These are phyloP conservation scores for Poa pratensis DNA, from an alignment of 176 grass and related monocot species.

Conservation along the genomic window DNA sequence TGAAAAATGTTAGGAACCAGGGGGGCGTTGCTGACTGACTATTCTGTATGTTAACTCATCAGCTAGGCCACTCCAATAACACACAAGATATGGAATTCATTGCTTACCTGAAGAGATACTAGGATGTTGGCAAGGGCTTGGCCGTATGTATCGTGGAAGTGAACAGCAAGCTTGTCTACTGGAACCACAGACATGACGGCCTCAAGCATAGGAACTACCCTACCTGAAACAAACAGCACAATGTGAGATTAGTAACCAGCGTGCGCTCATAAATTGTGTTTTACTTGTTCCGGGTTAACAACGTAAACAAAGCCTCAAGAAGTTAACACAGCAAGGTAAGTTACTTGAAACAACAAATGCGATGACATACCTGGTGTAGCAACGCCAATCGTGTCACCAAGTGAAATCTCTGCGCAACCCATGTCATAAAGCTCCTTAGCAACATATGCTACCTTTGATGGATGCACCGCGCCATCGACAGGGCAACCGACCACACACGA, in stretches of 20 bases:
- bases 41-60: neutral
- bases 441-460: slow-evolving; percentile 78
- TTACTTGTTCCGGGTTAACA: neutral
- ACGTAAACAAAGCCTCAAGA: neutral
- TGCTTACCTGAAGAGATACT: slow-evolving; percentile 78
- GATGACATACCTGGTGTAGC: slow-evolving; percentile 81
- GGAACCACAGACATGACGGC: slow-evolving; percentile 76
- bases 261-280: neutral
- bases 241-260: neutral
- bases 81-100: neutral
- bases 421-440: slow-evolving; percentile 84
- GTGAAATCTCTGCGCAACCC: slow-evolving; percentile 95
- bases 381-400: slow-evolving; percentile 95
- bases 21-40: neutral
- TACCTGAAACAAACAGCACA: slow-evolving; percentile 54
- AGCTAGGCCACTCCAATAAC: neutral
- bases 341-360: neutral
- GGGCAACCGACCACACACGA: slow-evolving; percentile 78
- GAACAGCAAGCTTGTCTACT: slow-evolving; percentile 76
- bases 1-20: neutral
- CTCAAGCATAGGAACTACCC: slow-evolving; percentile 73
- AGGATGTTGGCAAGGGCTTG: slow-evolving; percentile 93
- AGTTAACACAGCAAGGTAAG: neutral
- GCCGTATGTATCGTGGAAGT: slow-evolving; percentile 94
- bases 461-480: slow-evolving; percentile 69